phyloP scores from a whole-genome alignment of 257 asterid genomes.

The Echium plantagineum region DNA sequence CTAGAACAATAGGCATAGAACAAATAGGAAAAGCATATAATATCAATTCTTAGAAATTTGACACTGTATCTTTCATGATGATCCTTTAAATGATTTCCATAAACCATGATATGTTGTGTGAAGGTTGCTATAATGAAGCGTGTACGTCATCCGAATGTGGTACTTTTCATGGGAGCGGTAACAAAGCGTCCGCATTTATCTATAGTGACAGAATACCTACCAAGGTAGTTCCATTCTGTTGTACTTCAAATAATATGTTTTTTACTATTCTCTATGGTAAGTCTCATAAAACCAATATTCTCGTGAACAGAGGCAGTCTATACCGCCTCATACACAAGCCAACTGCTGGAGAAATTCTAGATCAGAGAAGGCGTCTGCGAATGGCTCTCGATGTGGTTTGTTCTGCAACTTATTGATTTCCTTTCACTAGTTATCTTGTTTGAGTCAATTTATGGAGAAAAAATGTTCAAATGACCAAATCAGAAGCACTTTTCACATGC shows the following conservation, averaged over 20 bases:
- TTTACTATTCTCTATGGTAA: background rate
- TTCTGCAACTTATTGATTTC: slow-evolving; percentile 6
- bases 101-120: background rate
- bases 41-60: background rate
- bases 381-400: slow-evolving; percentile 98
- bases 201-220: slow-evolving; percentile 89
- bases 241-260: background rate
- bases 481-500: slow-evolving; percentile 5
- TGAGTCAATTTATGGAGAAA: no score
- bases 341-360: slow-evolving; percentile 71
- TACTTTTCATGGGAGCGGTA: slow-evolving; percentile 98
- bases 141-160: slow-evolving; percentile 93
- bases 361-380: slow-evolving; percentile 69
- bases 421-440: slow-evolving; percentile 5
- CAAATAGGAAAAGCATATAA: background rate
- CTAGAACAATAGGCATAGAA: no score
- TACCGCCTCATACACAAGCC: slow-evolving; percentile 88
- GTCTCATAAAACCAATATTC: slow-evolving; percentile 1
- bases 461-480: no score
- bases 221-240: slow-evolving; percentile 40
- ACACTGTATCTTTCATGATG: background rate
- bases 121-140: slow-evolving; percentile 98
- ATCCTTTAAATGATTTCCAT: background rate
- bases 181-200: slow-evolving; percentile 85
- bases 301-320: slow-evolving; percentile 63